A percentile compares a stretch with the other conserved stretches of the same genome.
These are phyloP conservation scores for Cryptococcus depauperatus DNA, from an alignment of 1,284 basidiomycete genomes.

Conservation along the genomic window DNA sequence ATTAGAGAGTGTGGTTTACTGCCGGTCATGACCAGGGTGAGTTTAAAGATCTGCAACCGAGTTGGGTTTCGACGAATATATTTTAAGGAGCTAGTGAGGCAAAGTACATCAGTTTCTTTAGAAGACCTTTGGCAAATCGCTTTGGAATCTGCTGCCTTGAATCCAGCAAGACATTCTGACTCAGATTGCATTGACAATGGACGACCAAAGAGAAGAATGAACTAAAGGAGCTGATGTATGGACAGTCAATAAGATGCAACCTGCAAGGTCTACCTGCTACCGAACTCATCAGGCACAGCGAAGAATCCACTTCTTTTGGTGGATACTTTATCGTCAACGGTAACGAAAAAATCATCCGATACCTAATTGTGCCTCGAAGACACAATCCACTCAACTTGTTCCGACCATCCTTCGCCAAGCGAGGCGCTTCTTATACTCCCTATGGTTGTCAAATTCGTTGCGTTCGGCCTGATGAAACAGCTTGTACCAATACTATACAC, in stretches of 20 bases:
- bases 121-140: too few species aligned
- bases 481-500: conserved; percentile 90
- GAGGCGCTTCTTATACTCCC: conserved; percentile 89
- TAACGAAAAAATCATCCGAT: conserved; percentile 96
- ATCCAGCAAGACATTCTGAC: not conserved
- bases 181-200: too few species aligned
- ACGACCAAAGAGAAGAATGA: too few species aligned
- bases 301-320: conserved; percentile 97
- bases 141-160: not conserved
- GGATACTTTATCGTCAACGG: conserved; percentile 99
- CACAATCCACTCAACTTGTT: conserved; percentile 61
- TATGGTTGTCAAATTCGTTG: conserved; percentile 94
- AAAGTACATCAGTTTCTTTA: too few species aligned
- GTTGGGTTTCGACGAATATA: too few species aligned
- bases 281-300: conserved; percentile 79
- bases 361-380: conserved; percentile 64
- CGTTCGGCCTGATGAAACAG: conserved; percentile 82
- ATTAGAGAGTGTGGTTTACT: conserved; percentile 83
- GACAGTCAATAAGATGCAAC: conserved; percentile 87
- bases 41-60: too few species aligned
- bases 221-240: not conserved
- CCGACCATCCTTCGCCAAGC: conserved; percentile 82
- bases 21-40: conserved; percentile 92
- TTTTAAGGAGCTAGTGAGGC: not conserved
- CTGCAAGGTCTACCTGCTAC: conserved; percentile 73